A percentile compares a stretch with the other conserved stretches of the same genome.
These are phyloP conservation scores for Pythium phragmiticola DNA, from an alignment of 352 stramenopile species.

Conservation along the genomic window DNA sequence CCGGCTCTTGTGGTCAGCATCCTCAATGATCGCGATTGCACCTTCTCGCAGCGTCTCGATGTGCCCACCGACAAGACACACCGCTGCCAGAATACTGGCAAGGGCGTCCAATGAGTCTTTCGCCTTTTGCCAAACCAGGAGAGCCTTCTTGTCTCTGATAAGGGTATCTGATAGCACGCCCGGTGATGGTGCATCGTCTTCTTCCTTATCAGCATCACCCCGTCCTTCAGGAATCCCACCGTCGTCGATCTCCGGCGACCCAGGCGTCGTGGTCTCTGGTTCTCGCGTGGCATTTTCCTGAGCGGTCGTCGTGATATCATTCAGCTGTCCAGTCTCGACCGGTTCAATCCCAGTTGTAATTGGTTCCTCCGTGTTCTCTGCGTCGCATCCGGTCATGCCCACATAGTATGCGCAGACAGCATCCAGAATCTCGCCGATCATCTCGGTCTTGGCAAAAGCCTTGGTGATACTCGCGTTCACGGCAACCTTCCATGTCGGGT, in stretches of 20 bases:
- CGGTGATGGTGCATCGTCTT: background rate
- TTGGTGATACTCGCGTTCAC: conserved; percentile 64
- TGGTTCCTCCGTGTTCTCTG: conserved; percentile 22
- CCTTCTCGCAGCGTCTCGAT: conserved; percentile 72
- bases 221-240: conserved; percentile 17
- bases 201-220: conserved; percentile 19
- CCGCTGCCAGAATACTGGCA: conserved; percentile 54
- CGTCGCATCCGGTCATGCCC: conserved; percentile 28
- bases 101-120: conserved; percentile 67
- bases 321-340: conserved; percentile 21
- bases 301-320: conserved; percentile 21
- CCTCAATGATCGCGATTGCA: conserved; percentile 51
- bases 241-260: conserved; percentile 62
- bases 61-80: conserved; percentile 73
- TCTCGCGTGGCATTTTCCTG: conserved; percentile 42
- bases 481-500: conserved; percentile 74
- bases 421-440: conserved; percentile 55
- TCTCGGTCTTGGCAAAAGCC: conserved; percentile 50
- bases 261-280: conserved; percentile 46
- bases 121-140: conserved; percentile 72
- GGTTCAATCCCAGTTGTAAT: conserved; percentile 6
- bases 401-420: conserved; percentile 71
- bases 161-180: conserved; percentile 1
- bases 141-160: conserved; percentile 61
- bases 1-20: conserved; percentile 36